A percentile compares a stretch with the other conserved stretches of the same genome.
Evolutionary conservation across 2,329 filamentous ascomycete genomes (phyloP).

Genomic region (Xylariaceae sp.): DNA sequence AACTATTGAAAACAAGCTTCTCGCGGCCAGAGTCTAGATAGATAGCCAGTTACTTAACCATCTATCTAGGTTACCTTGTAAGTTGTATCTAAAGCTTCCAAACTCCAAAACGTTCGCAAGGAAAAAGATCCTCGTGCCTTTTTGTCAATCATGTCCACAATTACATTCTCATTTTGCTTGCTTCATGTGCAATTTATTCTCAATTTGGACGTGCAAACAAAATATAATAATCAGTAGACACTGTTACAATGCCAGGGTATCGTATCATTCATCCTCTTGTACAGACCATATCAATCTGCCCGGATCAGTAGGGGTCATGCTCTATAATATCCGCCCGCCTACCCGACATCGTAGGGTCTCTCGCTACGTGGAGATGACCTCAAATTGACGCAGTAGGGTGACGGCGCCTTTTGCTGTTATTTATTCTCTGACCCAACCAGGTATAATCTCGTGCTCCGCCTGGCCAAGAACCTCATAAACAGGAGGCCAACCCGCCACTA

Average conservation of each 20-base stretch:
- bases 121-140: not conserved
- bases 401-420: not conserved
- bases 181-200: not conserved
- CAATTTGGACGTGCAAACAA: too few species aligned
- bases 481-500: constrained; percentile 68
- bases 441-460: constrained; percentile 45
- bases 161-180: not conserved
- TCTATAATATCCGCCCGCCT: too few species aligned
- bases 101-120: not conserved
- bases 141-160: not conserved
- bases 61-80: too few species aligned
- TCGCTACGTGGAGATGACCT: too few species aligned
- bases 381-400: too few species aligned
- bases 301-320: not conserved
- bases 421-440: constrained; percentile 27
- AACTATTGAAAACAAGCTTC: not conserved
- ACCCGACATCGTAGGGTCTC: too few species aligned
- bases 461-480: constrained; percentile 64
- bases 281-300: not conserved
- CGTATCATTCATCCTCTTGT: constrained; percentile 1
- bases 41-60: too few species aligned
- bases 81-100: not conserved
- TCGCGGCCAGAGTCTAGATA: not conserved
- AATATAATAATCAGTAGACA: not conserved
- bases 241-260: constrained; percentile 5